These are phyloP conservation scores for Canavalia gladiata DNA, from an alignment of 306 rosid species.

Conservation along the genomic window DNA sequence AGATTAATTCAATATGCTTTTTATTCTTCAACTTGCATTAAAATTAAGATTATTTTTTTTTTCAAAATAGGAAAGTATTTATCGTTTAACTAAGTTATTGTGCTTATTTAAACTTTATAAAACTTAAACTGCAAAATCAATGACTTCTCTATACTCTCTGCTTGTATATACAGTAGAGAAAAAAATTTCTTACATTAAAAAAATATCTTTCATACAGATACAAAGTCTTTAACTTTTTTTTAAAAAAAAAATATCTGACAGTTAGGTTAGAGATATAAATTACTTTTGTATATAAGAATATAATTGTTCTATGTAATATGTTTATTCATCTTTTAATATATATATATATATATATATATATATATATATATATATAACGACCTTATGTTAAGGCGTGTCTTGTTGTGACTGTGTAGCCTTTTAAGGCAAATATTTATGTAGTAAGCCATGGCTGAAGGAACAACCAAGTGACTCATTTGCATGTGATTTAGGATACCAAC, in stretches of 20 bases:
- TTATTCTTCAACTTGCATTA: neutral
- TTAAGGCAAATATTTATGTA: conserved; percentile 24
- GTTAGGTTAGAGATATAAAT: too few species aligned
- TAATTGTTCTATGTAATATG: neutral
- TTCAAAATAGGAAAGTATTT: neutral
- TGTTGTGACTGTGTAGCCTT: neutral
- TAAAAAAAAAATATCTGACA: too few species aligned
- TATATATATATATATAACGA: neutral
- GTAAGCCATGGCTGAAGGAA: conserved; percentile 23
- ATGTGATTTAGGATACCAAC: conserved; percentile 31
- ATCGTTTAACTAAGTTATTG: neutral
- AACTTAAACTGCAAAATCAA: neutral
- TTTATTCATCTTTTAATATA: neutral
- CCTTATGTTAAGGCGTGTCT: conserved; percentile 36
- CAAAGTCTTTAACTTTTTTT: too few species aligned
- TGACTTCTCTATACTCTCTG: neutral
- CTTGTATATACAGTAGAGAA: too few species aligned
- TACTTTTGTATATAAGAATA: too few species aligned
- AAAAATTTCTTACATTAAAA: too few species aligned
- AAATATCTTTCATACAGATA: too few species aligned
- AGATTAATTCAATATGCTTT: neutral
- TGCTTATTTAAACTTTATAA: neutral
- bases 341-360: neutral
- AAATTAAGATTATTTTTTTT: neutral
- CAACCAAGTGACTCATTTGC: conserved; percentile 38